Evolutionary conservation across 257 asterid genomes (phyloP), one percentile per base, ranked within the genome.

Genomic region (Primulina eburnea): DNA sequence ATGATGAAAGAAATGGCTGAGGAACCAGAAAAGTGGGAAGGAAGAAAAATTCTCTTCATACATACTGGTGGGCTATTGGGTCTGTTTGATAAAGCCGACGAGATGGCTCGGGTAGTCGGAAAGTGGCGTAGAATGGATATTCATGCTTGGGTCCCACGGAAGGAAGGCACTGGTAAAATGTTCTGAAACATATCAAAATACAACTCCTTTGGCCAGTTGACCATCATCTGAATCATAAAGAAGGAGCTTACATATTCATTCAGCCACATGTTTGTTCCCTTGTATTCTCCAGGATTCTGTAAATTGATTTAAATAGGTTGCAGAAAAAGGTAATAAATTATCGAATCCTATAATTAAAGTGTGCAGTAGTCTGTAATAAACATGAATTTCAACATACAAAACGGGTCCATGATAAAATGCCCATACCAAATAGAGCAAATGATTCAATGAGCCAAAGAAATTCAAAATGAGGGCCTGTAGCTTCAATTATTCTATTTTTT

Each of bases 61-160:
- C 99, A 93, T 83, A 93, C 99, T 0, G 97, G 99, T 26, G 99
- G 97, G 12, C 77, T 90, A 24, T 80, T 90, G 34, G 99, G 97
- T 67, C 76, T 93, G 70, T 90, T 62, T 38, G 97, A 90, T 82
- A 90, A 90, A 71, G 72, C 89, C 17, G 96, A 90, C 76, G 87
- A 90, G 80, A 82, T 93, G 67, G 79, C 77, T 0, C 68, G 96
- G 8, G 37, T 85, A 76, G 52, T 93, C 59, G 88, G 92, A 40
- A 87, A 84, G 5, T 90, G 96, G 96, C 82, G 89, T 10, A 78
- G 84, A 77, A 87, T 93, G 96, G 94, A 90, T 70, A 68, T 93
- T 57, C 78, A 69, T 29, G 92, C 85, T 69, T 77, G 86, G n/a
- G 30, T 81, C 26, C 89, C 92, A 1, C 79, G 89, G 24, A 85